Conservation (phyloP, 2,329 filamentous ascomycete species). For the Aspergillus glaucus region DNA sequence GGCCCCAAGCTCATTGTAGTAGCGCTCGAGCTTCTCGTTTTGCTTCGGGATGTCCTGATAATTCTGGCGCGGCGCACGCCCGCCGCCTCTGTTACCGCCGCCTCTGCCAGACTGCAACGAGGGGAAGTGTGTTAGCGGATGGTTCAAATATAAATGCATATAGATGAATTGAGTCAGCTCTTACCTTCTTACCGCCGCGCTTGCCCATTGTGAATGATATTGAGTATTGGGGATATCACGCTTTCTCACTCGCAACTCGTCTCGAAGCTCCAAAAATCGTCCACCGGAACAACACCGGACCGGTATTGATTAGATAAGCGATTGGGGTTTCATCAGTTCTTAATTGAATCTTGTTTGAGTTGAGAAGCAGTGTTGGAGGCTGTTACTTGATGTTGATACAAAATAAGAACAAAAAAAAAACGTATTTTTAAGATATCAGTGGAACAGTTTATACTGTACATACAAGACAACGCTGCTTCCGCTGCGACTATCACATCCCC, state of each 20-base stretch:
- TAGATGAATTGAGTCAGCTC: background rate
- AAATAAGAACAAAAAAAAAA: slow-evolving; percentile 11
- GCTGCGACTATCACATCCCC: slow-evolving; percentile 12
- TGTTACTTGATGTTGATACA: background rate
- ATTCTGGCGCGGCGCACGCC: slow-evolving; percentile 34
- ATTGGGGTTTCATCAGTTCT: background rate
- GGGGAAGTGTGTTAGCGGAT: slow-evolving; percentile 10
- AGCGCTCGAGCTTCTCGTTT: slow-evolving; percentile 79
- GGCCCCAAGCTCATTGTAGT: slow-evolving; percentile 73
- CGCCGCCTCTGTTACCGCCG: slow-evolving; percentile 36
- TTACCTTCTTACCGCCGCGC: slow-evolving; percentile 23
- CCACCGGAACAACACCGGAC: background rate
- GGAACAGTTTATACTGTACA: slow-evolving; percentile 29
- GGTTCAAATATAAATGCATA: background rate
- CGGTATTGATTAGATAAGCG: background rate
- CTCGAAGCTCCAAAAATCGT: slow-evolving; percentile 1
- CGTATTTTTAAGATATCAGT: slow-evolving; percentile 25
- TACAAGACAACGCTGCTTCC: slow-evolving; percentile 17
- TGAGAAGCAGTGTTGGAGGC: background rate
- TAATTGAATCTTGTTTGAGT: too few relatives aligned
- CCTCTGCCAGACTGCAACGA: slow-evolving; percentile 36
- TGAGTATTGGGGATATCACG: background rate
- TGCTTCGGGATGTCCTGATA: slow-evolving; percentile 64
- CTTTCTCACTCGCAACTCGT: background rate
- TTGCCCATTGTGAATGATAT: slow-evolving; percentile 19